These are phyloP conservation scores for Kalanchoe fedtschenkoi DNA, from an alignment of 164 flowering plant genomes.

Conservation along the genomic window DNA sequence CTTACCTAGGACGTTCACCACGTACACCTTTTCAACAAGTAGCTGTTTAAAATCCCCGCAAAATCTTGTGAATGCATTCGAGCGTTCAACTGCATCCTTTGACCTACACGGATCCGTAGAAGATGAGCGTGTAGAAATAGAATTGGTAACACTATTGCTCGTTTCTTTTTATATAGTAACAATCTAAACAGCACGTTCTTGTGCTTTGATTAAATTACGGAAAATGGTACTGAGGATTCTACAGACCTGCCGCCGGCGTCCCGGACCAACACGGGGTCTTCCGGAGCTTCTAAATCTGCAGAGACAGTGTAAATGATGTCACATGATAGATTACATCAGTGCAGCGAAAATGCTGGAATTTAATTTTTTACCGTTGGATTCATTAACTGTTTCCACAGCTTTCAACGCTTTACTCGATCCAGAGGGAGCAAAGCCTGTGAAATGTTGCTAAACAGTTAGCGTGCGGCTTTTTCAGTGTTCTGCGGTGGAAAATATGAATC, in stretches of 20 bases:
- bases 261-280: not conserved
- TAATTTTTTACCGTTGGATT: conserved; percentile 22
- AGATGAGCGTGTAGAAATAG: not conserved
- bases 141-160: too few species aligned
- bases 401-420: conserved; percentile 22
- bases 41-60: conserved; percentile 60
- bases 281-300: not conserved
- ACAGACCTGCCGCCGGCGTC: not conserved
- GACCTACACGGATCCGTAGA: not conserved
- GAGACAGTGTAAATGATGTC: too few species aligned
- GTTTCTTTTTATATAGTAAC: too few species aligned
- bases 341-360: not conserved
- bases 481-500: not conserved
- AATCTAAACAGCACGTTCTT: too few species aligned
- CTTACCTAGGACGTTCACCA: conserved; percentile 78
- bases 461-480: not conserved
- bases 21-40: conserved; percentile 53
- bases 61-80: conserved; percentile 34
- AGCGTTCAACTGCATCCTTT: not conserved
- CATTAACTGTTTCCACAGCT: conserved; percentile 11
- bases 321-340: too few species aligned
- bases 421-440: conserved; percentile 43
- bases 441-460: not conserved
- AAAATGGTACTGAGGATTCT: too few species aligned
- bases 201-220: too few species aligned